Evolutionary conservation across 2,329 filamentous ascomycete genomes (phyloP).

Genomic region (Trichoderma koningiopsis): DNA sequence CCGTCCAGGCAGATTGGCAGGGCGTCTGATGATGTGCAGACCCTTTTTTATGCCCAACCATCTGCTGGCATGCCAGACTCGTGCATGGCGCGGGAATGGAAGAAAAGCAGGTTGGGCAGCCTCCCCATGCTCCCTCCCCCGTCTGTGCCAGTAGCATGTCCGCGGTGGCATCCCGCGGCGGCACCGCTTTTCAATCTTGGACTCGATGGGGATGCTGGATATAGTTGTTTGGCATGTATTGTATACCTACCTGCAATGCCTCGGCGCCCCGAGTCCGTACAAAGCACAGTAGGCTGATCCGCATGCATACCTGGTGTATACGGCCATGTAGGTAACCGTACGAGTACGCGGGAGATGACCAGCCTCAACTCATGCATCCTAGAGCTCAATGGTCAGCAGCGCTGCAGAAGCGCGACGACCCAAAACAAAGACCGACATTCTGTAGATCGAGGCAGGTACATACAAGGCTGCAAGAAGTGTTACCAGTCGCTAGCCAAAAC

Average conservation of each 20-base stretch:
- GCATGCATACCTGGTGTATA: not conserved
- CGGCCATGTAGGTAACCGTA: not conserved
- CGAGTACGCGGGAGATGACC: not conserved
- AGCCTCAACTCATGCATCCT: not conserved
- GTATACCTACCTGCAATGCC: not conserved
- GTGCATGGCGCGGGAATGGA: slow-evolving; percentile 10
- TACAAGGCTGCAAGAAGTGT: slow-evolving; percentile 14
- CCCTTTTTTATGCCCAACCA: slow-evolving; percentile 22
- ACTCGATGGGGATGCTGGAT: not conserved
- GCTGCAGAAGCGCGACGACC: not conserved
- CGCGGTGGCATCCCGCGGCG: not conserved
- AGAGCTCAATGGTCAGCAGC: not conserved
- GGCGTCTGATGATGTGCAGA: slow-evolving; percentile 19
- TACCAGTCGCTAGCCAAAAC: not conserved
- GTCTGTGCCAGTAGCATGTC: not conserved
- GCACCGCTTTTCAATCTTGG: not conserved
- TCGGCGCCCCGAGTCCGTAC: not conserved
- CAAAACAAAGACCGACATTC: slow-evolving; percentile 17
- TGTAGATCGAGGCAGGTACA: slow-evolving; percentile 11
- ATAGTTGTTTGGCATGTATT: not conserved
- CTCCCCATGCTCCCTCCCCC: not conserved
- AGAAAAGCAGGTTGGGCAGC: slow-evolving; percentile 17
- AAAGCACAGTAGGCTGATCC: not conserved
- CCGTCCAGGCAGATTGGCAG: slow-evolving; percentile 19
- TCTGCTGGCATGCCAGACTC: slow-evolving; percentile 14